Percentiles rank a stretch among this genome's conserved stretches.
These are phyloP conservation scores for Musa schizocarpa DNA, from an alignment of 176 grass and related monocot species.

Conservation along the genomic window DNA sequence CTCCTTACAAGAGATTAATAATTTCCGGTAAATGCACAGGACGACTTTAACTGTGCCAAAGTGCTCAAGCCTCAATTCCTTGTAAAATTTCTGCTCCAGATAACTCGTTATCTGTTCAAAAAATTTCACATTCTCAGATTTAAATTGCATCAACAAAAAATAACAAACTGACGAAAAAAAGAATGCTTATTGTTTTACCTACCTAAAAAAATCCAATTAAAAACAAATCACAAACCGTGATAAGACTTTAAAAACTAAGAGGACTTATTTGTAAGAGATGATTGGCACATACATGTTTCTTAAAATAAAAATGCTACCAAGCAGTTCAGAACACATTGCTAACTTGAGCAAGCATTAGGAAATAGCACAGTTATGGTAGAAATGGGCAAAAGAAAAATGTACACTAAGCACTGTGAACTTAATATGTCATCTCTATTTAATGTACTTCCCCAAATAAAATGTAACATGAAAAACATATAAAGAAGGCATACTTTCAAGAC, in stretches of 20 bases:
- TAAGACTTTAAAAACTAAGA: background rate
- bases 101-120: slow-evolving; percentile 69
- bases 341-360: background rate
- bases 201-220: background rate
- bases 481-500: background rate
- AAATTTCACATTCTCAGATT: slow-evolving; percentile 1
- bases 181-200: background rate
- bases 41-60: slow-evolving; percentile 91
- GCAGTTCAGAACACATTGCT: background rate
- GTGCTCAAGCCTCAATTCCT: slow-evolving; percentile 75
- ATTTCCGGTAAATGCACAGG: slow-evolving; percentile 76
- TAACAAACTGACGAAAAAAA: background rate
- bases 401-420: background rate
- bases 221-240: background rate
- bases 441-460: background rate
- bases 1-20: slow-evolving; percentile 91
- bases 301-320: background rate
- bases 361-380: background rate
- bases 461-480: background rate
- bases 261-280: background rate
- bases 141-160: background rate
- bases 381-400: background rate
- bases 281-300: background rate
- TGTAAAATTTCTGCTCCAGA: slow-evolving; percentile 84
- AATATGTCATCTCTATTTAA: background rate